Percentiles rank a stretch among this genome's conserved stretches.
Evolutionary conservation across 129 eudicot species (phyloP).

Genomic region (Kitagawia praeruptora): DNA sequence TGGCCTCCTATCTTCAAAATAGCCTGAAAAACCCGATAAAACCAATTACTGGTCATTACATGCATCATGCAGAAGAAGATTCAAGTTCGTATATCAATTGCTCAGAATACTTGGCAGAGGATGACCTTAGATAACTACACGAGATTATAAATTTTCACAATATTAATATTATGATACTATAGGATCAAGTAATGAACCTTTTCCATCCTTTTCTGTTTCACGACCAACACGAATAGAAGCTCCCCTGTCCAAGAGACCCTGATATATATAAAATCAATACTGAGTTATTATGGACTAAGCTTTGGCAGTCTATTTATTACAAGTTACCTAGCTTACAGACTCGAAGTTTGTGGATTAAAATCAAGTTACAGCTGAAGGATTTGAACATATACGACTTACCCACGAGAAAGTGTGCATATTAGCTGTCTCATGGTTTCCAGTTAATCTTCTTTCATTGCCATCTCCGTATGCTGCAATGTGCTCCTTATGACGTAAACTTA

Average conservation of each 20-base stretch:
- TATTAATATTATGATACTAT: no score
- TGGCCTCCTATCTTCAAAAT: slow-evolving; percentile 5
- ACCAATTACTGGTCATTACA: not conserved
- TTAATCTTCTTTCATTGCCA: slow-evolving; percentile 4
- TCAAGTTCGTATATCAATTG: not conserved
- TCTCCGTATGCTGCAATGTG: slow-evolving; percentile 1
- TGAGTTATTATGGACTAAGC: not conserved
- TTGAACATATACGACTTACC: not conserved
- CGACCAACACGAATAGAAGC: slow-evolving; percentile 7
- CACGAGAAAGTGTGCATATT: not conserved
- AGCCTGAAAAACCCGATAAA: not conserved
- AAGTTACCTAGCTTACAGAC: not conserved
- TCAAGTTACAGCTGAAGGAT: not conserved
- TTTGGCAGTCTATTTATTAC: no score
- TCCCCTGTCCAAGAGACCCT: slow-evolving; percentile 1
- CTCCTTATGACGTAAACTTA: not conserved
- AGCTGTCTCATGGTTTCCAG: not conserved
- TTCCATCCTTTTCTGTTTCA: not conserved
- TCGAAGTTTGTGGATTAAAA: not conserved
- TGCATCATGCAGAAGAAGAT: not conserved
- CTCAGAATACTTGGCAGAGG: not conserved
- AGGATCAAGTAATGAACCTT: not conserved
- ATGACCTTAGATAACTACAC: not conserved
- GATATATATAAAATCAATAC: not conserved
- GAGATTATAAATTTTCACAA: not conserved